These are phyloP conservation scores for Calonectria pauciramosa DNA, from an alignment of 2,329 filamentous ascomycete species.

Conservation along the genomic window DNA sequence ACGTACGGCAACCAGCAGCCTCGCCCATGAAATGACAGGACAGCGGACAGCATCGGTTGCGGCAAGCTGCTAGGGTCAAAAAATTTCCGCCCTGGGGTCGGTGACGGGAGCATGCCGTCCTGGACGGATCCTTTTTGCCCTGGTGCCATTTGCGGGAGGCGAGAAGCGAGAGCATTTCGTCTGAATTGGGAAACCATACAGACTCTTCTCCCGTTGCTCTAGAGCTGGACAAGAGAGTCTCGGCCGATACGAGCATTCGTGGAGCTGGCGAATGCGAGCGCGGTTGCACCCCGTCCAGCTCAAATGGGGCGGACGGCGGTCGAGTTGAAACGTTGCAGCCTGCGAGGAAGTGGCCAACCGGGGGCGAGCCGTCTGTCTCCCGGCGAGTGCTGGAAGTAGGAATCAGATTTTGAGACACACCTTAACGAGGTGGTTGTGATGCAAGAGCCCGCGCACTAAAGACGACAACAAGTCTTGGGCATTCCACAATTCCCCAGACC, in stretches of 20 bases:
- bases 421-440: constrained; percentile 4
- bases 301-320: constrained; percentile 12
- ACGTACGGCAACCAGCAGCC: constrained; percentile 30
- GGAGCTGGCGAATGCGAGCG: constrained; percentile 27
- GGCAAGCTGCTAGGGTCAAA: constrained; percentile 40
- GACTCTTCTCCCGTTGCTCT: background rate
- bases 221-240: background rate
- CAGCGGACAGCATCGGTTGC: constrained; percentile 38
- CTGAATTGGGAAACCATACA: background rate
- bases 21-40: constrained; percentile 43
- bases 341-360: constrained; percentile 30
- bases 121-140: constrained; percentile 19
- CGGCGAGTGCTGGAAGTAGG: background rate
- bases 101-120: constrained; percentile 25
- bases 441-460: background rate
- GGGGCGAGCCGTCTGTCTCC: constrained; percentile 6
- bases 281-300: constrained; percentile 22
- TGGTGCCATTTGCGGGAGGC: background rate
- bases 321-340: constrained; percentile 37
- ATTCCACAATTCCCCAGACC: constrained; percentile 3
- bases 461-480: background rate
- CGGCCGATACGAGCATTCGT: constrained; percentile 13
- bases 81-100: constrained; percentile 40
- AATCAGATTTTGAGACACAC: constrained; percentile 21
- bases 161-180: background rate